Base-by-base conservation (phyloP, 1,284 basidiomycete genomes). In the Stygiomarasmius scandens region DNA sequence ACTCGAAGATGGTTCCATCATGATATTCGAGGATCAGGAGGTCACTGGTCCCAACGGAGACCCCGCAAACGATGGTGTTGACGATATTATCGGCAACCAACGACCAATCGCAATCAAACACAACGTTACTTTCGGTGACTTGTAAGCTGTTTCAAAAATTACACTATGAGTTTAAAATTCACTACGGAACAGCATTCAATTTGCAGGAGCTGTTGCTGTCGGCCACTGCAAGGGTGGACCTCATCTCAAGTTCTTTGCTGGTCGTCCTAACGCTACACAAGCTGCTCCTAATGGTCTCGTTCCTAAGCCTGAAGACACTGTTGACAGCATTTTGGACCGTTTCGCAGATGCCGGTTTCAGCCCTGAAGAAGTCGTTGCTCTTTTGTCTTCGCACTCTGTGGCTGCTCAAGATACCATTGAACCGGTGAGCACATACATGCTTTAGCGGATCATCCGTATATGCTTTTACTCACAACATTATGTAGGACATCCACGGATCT, bases 181-280 rank as follows among this genome's bases (percentile, higher is more conserved):
- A 27, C 5, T 23, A 12, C 23, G 27, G 8, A 19, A 2, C 38
- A 72, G 71, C 64, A 74, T 78, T 56, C 75, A 78, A 60, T 77
- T 78, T 52, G 74, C 75, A 16, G 76, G 72, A 36, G 76, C 75
- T 9, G 73, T 76, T 41, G 75, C 68, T 14, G 64, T 77, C 3
- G 66, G 69, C 27, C 75, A 76, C 64, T 77, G 75, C 58, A 55
- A 63, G 41, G 74, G 73, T 38, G 73, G 64, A 14, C 73, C 73
- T 23, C 70, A 66, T 6, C 63, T 75, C 9, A 60, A 71, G 58
- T 77, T 75, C 67, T 54, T 72, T 2, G 68, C 69, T 3, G 74
- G 74, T 14, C 74, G 74, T 24, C 53, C 63, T 16, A 73, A 74
- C 54, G 14, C 58, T 52, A 67, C 71, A 12, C 49, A 44, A 16